Evolutionary conservation across 2,329 filamentous ascomycete genomes (phyloP), one percentile per base, ranked within the genome.

Genomic region (Curvularia sp.): DNA sequence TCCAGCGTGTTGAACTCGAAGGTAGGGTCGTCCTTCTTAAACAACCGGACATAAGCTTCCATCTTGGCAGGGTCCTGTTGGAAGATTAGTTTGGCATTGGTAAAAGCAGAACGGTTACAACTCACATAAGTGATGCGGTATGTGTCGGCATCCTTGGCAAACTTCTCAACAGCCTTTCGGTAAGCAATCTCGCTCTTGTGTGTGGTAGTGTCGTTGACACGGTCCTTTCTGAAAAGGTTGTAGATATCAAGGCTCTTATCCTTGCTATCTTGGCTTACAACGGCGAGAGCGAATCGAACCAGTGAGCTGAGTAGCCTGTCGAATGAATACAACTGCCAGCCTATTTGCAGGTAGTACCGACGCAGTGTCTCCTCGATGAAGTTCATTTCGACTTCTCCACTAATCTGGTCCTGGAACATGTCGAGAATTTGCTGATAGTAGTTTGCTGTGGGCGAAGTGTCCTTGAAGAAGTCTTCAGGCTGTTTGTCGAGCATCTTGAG

Each of bases 211-310:
- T 94, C 90, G 73, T 88, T 89, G 51, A 90, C 86, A 4, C 94
- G 89, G 74, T 92, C 92, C 65, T 86, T 86, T 73, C 93, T 87
- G 79, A 96, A 99, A 49, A 96, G 86, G 61, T 92, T 88, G 67
- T 96, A 89, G 59, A 99, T 90, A 60, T 98, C 93, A 5, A 90
- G 87, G 36, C 92, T 97, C 83, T 95, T 96, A 74, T 99, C 95
- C 80, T 97, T 97, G 46, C 87, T 84, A 69, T 99, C 95, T 3
- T 87, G 87, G 70, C 88, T 93, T 72, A 93, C 91, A 75, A 96
- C 93, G n/a, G 86, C 86, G 18, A 93, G 84, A 23, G 90, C 92
- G 57, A 93, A 89, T 57, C 93, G 90, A 57, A 90, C 89, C 38
- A 97, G 86, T 1, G 89, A 89, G 72, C 88, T 88, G 52, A 98